phyloP scores from a whole-genome alignment of 2,329 filamentous ascomycete species.

The Aspergillus tamarii region DNA sequence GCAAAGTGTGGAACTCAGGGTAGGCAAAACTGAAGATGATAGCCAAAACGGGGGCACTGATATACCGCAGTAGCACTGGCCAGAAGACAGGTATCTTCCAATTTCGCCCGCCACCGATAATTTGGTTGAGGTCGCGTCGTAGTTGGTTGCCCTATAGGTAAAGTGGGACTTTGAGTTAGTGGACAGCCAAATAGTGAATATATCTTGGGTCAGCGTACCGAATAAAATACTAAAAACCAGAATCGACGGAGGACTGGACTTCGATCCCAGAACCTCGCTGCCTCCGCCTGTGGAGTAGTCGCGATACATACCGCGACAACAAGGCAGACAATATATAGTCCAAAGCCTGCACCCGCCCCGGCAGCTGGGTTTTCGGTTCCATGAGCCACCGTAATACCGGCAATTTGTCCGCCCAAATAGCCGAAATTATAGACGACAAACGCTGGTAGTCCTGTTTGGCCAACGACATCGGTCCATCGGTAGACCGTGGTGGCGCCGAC shows the following conservation, averaged over 20 bases:
- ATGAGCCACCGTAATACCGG: conserved; percentile 57
- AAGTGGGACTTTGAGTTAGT: conserved; percentile 8
- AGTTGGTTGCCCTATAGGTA: conserved; percentile 57
- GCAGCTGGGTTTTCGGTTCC: conserved; percentile 40
- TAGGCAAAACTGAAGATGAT: conserved; percentile 59
- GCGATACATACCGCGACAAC: conserved; percentile 26
- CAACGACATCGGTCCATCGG: conserved; percentile 57
- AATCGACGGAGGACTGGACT: conserved; percentile 46
- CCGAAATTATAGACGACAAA: conserved; percentile 57
- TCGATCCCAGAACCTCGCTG: conserved; percentile 48
- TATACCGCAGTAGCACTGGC: conserved; percentile 54
- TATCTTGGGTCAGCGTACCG: conserved; percentile 45
- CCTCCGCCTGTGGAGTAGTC: conserved; percentile 47
- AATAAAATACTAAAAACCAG: conserved; percentile 62
- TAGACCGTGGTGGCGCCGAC: conserved; percentile 59
- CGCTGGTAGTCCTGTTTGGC: conserved; percentile 53
- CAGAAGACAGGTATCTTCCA: conserved; percentile 60
- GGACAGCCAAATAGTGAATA: not conserved
- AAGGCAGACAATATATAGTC: conserved; percentile 52
- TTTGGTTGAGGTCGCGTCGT: conserved; percentile 57
- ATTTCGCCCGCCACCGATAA: conserved; percentile 58
- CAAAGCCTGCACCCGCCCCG: conserved; percentile 57
- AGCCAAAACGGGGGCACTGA: conserved; percentile 53
- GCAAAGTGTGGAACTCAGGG: conserved; percentile 52
- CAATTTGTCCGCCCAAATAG: conserved; percentile 57